Base-by-base conservation (phyloP, 2,329 filamentous ascomycete genomes). In the Allantophomopsis lycopodina region DNA sequence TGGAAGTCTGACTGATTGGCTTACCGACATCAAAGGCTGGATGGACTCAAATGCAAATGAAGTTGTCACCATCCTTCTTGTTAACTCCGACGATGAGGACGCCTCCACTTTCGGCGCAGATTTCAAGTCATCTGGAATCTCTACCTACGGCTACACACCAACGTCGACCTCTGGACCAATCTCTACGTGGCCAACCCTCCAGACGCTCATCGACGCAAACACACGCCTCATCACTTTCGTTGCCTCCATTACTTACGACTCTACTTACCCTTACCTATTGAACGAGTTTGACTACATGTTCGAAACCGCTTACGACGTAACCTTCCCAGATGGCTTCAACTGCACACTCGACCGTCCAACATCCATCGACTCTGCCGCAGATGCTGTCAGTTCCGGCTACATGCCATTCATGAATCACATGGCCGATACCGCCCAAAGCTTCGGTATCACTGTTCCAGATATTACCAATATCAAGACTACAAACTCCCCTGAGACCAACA, bases 331-430 rank as follows among this genome's bases (percentile, higher is more conserved):
- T 2, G 75, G 74, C 55, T 91, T 87, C 66, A 79, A 77, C 57
- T 91, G 84, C 65, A 70, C 66, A 0, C 67, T 84, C 4, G 66
- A 81, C 52, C 75, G 84, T 0, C 84, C 84, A 0, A 58, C 67
- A 0, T 57, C 58, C 5, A 60, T 77, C 28, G 55, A 59, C 16
- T 54, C 63, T 3, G 68, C 68, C 37, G 51, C 68, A 13, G 51
- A 64, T 1, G 82, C 79, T 2, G 53, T 82, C 18, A 53, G 63
- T 0, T 65, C 66, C 1, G 71, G 72, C 48, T 69, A 75, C 49
- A 68, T 91, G 55, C 75, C 83, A 18, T 64, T 91, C 8, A 69
- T 84, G 63, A 91, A 91, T 65, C 84, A 91, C 62, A 89, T 91
- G 64, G 69, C 81, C 39, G 78, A 88, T 62, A 61, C 67, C 42